Evolutionary conservation across 225 moss, liverwort and hornwort genomes (phyloP), one percentile per base, ranked within the genome.

Genomic region (Antitrichia curtipendula): DNA sequence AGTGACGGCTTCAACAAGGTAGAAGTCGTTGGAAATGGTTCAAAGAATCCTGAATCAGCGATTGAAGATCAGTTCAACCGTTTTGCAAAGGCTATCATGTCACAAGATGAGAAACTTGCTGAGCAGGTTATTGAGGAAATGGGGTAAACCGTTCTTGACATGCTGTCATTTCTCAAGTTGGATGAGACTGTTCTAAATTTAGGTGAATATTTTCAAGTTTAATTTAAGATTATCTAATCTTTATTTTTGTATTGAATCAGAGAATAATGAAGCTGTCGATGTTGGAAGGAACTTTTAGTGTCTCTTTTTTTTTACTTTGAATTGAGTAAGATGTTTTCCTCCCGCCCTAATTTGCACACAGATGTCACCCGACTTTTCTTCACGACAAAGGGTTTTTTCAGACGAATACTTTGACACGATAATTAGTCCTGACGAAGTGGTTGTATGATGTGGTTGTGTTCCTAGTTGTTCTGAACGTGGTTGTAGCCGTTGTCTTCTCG

Each of bases 31-130:
- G 91, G 91, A 82, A 95, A 92, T 71, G 86, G 76, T 68, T 86
- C 86, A 54, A 87, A 89, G 84, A 90, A 89, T 82, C 92, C 88
- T 54, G 88, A 91, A 9, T 72, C 92, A 81, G 88, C 58, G 75
- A 94, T 97, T 68, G 92, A 95, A 92, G 96, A 96, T 78, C 96
- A 97, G 85, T 96, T 97, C 90, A 94, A 94, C 68, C 95, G 93
- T 52, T 97, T 97, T 87, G 94, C 96, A 40, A 91, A 95, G 86
- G 96, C 96, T 56, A 94, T 97, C 89, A 92, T 93, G 40, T 89
- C 95, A 85, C 93, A 91, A 85, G 97, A 97, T 84, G 92, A 95
- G 82, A 90, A 84, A 85, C 90, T 95, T 93, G 96, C 97, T 87
- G 95, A 96, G 89, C 92, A 92, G 82, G 91, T 96, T 88, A 93